These are phyloP conservation scores for Linnemannia schmuckeri DNA, from an alignment of 192 early-diverging fungal genomes.

Conservation along the genomic window DNA sequence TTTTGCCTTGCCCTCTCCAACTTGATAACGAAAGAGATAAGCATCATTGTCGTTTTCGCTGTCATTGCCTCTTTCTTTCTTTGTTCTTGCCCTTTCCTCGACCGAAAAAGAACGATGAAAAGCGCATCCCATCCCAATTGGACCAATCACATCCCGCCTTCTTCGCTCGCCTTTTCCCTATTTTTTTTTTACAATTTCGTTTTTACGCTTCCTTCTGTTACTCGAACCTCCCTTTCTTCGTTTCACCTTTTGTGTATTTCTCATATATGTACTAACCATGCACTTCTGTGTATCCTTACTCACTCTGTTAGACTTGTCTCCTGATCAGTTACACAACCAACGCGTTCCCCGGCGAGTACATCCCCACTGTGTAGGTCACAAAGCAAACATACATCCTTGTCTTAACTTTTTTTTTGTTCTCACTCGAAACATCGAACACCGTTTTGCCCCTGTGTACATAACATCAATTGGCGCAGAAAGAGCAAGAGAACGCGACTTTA, in stretches of 20 bases:
- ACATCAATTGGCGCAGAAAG: not conserved
- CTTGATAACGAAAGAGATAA: not conserved
- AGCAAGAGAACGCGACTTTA: not conserved
- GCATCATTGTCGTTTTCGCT: not conserved
- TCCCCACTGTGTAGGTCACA: slow-evolving; percentile 94
- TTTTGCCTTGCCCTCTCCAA: not conserved
- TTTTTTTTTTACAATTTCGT: not conserved
- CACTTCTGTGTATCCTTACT: not conserved
- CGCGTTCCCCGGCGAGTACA: slow-evolving; percentile 99
- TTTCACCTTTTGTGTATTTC: slow-evolving; percentile 2
- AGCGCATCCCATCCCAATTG: slow-evolving; percentile 2
- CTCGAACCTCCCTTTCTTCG: not conserved
- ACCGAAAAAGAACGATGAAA: slow-evolving; percentile 10
- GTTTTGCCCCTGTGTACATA: not conserved
- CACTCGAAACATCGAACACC: not conserved
- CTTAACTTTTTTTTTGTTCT: not conserved
- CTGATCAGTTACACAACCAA: slow-evolving; percentile 98
- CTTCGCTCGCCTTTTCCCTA: not conserved
- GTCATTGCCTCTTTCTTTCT: not conserved
- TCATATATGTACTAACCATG: not conserved
- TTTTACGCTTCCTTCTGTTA: not conserved
- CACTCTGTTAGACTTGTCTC: slow-evolving; percentile 83
- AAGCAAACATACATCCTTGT: not conserved
- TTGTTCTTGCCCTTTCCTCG: not conserved
- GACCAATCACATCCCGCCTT: not conserved